Conservation (phyloP, 495 filamentous ascomycete species). For the Xanthoparmelia taractica region DNA sequence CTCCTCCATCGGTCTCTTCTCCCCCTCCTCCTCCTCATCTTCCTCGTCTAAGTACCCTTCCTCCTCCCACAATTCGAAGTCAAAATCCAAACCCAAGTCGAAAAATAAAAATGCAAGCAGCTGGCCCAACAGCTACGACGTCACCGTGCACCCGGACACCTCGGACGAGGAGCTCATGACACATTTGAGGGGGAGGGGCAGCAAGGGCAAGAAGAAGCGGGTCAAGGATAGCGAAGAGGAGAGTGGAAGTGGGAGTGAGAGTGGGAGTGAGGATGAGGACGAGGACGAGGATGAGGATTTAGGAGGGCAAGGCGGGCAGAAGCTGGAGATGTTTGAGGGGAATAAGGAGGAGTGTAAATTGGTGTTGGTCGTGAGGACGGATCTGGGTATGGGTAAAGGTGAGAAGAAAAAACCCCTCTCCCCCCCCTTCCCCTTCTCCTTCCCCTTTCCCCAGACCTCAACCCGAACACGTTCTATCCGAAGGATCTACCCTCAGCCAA, state of each 20-base stretch:
- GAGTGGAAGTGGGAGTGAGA: constrained; percentile 27
- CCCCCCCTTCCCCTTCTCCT: constrained; percentile 2
- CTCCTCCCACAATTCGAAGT: constrained; percentile 7
- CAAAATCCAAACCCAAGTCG: constrained; percentile 5
- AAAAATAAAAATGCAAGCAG: too few relatives aligned
- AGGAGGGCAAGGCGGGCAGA: constrained; percentile 33
- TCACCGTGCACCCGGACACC: constrained; percentile 41
- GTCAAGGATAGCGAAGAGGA: constrained; percentile 18
- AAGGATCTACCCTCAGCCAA: not conserved
- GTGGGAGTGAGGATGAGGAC: constrained; percentile 37
- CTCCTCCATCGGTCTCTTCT: constrained; percentile 41
- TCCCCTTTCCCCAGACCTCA: too few relatives aligned
- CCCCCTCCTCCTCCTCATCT: constrained; percentile 29
- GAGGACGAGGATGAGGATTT: too few relatives aligned
- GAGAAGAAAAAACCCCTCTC: constrained; percentile 20
- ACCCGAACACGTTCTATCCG: too few relatives aligned
- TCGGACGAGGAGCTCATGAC: constrained; percentile 36
- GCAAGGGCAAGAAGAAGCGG: constrained; percentile 8
- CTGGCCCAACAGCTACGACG: constrained; percentile 47
- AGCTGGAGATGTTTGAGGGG: constrained; percentile 38
- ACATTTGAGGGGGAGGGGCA: constrained; percentile 12
- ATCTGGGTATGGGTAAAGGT: constrained; percentile 97
- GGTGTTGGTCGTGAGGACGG: constrained; percentile 83
- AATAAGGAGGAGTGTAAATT: constrained; percentile 83
- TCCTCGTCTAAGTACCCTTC: too few relatives aligned